Evolutionary conservation across 1,284 basidiomycete genomes (phyloP).

Genomic region (Pseudozyma hubeiensis): DNA sequence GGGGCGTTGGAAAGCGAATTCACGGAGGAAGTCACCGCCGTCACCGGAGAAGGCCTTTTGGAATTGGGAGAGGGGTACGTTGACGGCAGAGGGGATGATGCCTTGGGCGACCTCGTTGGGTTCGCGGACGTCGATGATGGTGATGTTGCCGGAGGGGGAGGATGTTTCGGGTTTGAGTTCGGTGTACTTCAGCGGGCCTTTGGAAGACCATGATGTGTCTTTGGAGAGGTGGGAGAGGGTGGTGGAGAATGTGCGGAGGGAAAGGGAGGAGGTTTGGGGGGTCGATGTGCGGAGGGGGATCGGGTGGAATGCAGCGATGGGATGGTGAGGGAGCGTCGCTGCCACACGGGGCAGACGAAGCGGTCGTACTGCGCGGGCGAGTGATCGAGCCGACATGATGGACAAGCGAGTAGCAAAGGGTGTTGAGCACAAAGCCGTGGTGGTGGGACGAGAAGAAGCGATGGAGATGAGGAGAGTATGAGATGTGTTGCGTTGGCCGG

Average conservation of each 20-base stretch:
- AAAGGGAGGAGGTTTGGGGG: not conserved
- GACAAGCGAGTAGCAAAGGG: no score
- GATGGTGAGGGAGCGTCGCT: not conserved
- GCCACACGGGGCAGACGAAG: not conserved
- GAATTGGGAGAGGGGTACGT: constrained; percentile 86
- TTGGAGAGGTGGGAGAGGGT: constrained; percentile 8
- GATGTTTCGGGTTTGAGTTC: constrained; percentile 85
- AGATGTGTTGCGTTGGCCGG: not conserved
- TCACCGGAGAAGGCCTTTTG: constrained; percentile 76
- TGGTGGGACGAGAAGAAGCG: not conserved
- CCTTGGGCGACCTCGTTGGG: constrained; percentile 92
- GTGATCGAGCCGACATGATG: constrained; percentile 13
- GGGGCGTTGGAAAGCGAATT: constrained; percentile 89
- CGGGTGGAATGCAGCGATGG: not conserved
- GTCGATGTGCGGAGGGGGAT: not conserved
- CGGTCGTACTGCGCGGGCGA: constrained; percentile 3
- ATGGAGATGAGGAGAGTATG: no score
- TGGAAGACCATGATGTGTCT: constrained; percentile 55
- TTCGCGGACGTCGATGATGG: constrained; percentile 81
- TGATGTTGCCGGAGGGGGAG: constrained; percentile 77
- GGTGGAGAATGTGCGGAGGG: constrained; percentile 1
- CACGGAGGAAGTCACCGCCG: constrained; percentile 64
- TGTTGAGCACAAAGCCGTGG: not conserved
- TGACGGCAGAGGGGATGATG: constrained; percentile 93
- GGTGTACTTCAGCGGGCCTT: constrained; percentile 77